Evolutionary conservation across 192 early-diverging fungal genomes (phyloP).

Genomic region (Coemansia sp.): DNA sequence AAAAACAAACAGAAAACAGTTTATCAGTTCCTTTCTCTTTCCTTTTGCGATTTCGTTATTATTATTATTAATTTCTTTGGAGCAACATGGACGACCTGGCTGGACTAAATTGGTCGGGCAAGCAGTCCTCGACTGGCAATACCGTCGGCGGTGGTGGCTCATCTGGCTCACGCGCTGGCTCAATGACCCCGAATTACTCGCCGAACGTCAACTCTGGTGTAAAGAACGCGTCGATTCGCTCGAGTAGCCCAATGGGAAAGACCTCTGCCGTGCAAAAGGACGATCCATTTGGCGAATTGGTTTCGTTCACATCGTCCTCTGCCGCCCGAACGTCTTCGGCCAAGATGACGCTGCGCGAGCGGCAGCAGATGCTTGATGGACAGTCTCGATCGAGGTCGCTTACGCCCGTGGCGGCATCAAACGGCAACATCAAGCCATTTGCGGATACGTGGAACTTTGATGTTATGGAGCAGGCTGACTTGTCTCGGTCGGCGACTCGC

Average conservation of each 20-base stretch:
- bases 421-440: not conserved
- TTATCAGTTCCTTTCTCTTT: not conserved
- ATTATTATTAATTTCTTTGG: not conserved
- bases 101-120: conserved; percentile 29
- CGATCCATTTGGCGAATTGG: conserved; percentile 51
- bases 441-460: conserved; percentile 48
- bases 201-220: conserved; percentile 13
- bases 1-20: too few species aligned
- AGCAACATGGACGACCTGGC: conserved; percentile 38
- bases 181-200: conserved; percentile 38
- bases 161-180: conserved; percentile 1
- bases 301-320: conserved; percentile 30
- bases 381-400: conserved; percentile 20
- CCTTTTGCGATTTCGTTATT: conserved; percentile 6
- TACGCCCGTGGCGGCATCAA: conserved; percentile 5
- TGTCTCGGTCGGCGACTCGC: conserved; percentile 12
- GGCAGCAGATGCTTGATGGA: conserved; percentile 32
- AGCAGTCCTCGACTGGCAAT: not conserved
- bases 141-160: not conserved
- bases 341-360: conserved; percentile 46
- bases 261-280: conserved; percentile 11
- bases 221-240: conserved; percentile 3
- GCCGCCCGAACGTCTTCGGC: conserved; percentile 10
- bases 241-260: not conserved
- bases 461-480: conserved; percentile 24